These are phyloP conservation scores for Trichosanthes cucumerina DNA, from an alignment of 306 rosid species.

Conservation along the genomic window DNA sequence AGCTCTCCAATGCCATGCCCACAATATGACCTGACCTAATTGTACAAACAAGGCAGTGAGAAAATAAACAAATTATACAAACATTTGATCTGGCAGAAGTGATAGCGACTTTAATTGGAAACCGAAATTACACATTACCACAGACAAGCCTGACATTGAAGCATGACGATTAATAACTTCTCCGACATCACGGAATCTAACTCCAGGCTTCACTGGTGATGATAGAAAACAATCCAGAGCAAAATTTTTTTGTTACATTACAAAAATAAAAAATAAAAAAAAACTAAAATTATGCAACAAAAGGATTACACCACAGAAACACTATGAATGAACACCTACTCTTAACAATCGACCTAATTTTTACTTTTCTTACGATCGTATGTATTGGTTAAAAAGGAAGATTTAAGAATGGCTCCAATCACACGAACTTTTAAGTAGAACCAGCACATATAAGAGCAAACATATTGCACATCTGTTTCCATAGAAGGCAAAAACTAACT, in stretches of 20 bases:
- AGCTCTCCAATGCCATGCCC: constrained; percentile 99
- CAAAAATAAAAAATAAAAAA: not conserved
- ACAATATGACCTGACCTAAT: constrained; percentile 65
- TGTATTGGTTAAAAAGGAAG: not conserved
- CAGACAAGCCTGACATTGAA: constrained; percentile 72
- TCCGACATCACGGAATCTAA: constrained; percentile 89
- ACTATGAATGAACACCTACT: not conserved
- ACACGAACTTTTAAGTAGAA: not conserved
- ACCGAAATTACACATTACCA: constrained; percentile 44
- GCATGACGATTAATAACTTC: constrained; percentile 86
- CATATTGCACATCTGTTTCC: not conserved
- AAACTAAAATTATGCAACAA: not conserved
- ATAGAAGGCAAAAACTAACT: not conserved
- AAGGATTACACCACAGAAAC: not conserved
- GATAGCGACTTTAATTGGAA: constrained; percentile 9
- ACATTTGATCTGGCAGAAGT: not conserved
- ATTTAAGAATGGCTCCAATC: not conserved
- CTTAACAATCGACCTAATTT: not conserved
- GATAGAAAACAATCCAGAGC: constrained; percentile 6
- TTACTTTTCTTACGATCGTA: not conserved
- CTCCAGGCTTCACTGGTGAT: constrained; percentile 78
- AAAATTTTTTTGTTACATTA: constrained; percentile 9
- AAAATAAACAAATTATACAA: constrained; percentile 2
- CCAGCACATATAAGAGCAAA: not conserved
- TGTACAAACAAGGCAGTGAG: not conserved